These are phyloP conservation scores for Vaccinium vitisidaea DNA, from an alignment of 148 eudicot species.

Conservation along the genomic window DNA sequence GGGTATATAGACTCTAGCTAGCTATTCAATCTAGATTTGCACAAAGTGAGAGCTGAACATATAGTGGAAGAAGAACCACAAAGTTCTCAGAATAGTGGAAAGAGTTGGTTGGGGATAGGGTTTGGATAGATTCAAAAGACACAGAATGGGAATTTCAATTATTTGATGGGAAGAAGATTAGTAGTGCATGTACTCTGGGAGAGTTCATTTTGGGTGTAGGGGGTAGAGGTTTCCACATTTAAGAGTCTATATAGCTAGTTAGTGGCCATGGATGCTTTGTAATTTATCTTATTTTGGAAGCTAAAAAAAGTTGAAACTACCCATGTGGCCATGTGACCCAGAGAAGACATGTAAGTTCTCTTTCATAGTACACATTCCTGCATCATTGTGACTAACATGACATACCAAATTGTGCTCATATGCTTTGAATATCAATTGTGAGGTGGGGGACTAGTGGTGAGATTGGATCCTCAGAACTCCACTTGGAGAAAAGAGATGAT, in stretches of 20 bases:
- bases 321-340: constrained; percentile 17
- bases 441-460: not conserved
- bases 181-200: constrained; percentile 13
- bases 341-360: not conserved
- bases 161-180: not conserved
- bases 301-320: constrained; percentile 2
- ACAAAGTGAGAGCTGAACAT: not conserved
- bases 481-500: not conserved
- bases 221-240: constrained; percentile 2
- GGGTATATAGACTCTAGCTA: not conserved
- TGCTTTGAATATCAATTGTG: not conserved
- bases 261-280: constrained; percentile 9
- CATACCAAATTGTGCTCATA: not conserved
- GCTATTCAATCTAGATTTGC: not conserved
- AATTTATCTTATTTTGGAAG: not conserved
- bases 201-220: not conserved
- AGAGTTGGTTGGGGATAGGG: not conserved
- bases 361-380: constrained; percentile 12
- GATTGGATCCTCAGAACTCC: not conserved
- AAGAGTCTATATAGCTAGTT: too few species aligned
- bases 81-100: not conserved
- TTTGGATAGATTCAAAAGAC: not conserved
- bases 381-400: constrained; percentile 13
- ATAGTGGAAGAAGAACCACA: not conserved
- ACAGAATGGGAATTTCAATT: constrained; percentile 1